Percentiles rank a stretch among this genome's conserved stretches.
Conservation (phyloP, 805 yeast genomes). For the Wickerhamomyces hampshirensis region DNA sequence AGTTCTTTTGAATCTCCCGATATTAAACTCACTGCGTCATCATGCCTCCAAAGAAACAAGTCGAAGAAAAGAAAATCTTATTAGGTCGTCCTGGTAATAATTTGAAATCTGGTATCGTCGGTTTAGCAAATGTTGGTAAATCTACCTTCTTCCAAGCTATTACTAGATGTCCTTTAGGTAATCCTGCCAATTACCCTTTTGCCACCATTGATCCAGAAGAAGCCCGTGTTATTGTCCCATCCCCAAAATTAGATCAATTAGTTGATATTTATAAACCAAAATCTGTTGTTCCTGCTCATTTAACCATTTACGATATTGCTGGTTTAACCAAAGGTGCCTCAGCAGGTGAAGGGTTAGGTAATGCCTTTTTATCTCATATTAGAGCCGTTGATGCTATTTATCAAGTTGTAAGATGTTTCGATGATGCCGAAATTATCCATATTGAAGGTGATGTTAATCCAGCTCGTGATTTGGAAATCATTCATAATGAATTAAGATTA, state of each 20-base stretch:
- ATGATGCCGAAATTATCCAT: slow-evolving; percentile 96
- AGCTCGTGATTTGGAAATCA: slow-evolving; percentile 87
- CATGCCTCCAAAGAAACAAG: slow-evolving; percentile 77
- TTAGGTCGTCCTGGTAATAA: slow-evolving; percentile 82
- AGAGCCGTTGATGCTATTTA: slow-evolving; percentile 97
- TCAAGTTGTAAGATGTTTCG: slow-evolving; percentile 97
- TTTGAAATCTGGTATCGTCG: slow-evolving; percentile 85
- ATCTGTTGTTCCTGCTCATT: slow-evolving; percentile 83
- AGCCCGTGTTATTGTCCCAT: slow-evolving; percentile 92
- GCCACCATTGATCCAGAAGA: slow-evolving; percentile 99
- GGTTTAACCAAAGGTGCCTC: slow-evolving; percentile 97
- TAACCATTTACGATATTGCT: slow-evolving; percentile 95
- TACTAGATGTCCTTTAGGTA: slow-evolving; percentile 88
- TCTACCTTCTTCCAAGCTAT: slow-evolving; percentile 97
- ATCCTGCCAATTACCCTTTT: slow-evolving; percentile 96
- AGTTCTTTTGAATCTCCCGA: too few relatives aligned
- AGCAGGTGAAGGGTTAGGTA: slow-evolving; percentile 96
- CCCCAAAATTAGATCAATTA: slow-evolving; percentile 77
- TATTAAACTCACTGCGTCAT: too few relatives aligned
- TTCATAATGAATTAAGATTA: slow-evolving; percentile 85
- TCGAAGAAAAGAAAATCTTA: slow-evolving; percentile 64
- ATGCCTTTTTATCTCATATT: slow-evolving; percentile 93
- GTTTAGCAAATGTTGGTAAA: slow-evolving; percentile 92
- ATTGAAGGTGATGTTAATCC: slow-evolving; percentile 97
- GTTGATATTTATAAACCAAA: slow-evolving; percentile 76